Percentiles rank a stretch among this genome's conserved stretches.
Conservation (phyloP, 2,329 filamentous ascomycete genomes). For the Bipolaris bicolor region DNA sequence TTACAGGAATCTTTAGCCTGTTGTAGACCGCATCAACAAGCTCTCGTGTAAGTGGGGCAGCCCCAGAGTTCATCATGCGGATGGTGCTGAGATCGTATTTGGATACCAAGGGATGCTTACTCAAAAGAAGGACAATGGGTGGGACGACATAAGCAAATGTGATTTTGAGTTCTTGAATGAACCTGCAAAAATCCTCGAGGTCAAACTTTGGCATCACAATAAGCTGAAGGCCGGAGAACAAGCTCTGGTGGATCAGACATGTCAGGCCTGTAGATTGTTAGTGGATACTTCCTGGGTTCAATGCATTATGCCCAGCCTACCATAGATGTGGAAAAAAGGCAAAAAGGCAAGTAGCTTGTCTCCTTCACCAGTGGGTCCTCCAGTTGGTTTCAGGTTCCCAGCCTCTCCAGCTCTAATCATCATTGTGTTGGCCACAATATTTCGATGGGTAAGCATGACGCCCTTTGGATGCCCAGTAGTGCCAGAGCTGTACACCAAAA, state of each 20-base stretch:
- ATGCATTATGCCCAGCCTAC: conserved; percentile 51
- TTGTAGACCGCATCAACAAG: conserved; percentile 77
- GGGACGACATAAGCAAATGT: conserved; percentile 85
- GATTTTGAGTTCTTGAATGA: conserved; percentile 76
- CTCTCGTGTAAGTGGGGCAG: conserved; percentile 81
- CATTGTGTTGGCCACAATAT: conserved; percentile 75
- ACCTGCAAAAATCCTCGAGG: conserved; percentile 75
- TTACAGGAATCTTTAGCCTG: conserved; percentile 77
- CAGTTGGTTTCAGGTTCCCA: conserved; percentile 62
- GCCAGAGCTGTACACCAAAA: conserved; percentile 86
- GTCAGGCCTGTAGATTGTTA: conserved; percentile 62
- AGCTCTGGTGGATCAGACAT: conserved; percentile 71
- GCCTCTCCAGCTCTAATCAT: conserved; percentile 52
- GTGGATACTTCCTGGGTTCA: background rate
- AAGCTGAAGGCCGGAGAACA: conserved; percentile 69
- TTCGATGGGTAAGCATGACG: conserved; percentile 82
- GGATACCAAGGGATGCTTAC: conserved; percentile 77
- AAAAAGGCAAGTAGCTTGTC: conserved; percentile 80
- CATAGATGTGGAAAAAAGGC: conserved; percentile 93
- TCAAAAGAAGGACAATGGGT: conserved; percentile 79
- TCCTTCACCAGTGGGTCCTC: conserved; percentile 64
- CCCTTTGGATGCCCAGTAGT: conserved; percentile 93
- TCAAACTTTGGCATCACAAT: conserved; percentile 82
- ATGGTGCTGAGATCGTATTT: conserved; percentile 82
- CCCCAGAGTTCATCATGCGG: conserved; percentile 85